These are phyloP conservation scores for Westerdykella ornata DNA, from an alignment of 2,329 filamentous ascomycete genomes.

Conservation along the genomic window DNA sequence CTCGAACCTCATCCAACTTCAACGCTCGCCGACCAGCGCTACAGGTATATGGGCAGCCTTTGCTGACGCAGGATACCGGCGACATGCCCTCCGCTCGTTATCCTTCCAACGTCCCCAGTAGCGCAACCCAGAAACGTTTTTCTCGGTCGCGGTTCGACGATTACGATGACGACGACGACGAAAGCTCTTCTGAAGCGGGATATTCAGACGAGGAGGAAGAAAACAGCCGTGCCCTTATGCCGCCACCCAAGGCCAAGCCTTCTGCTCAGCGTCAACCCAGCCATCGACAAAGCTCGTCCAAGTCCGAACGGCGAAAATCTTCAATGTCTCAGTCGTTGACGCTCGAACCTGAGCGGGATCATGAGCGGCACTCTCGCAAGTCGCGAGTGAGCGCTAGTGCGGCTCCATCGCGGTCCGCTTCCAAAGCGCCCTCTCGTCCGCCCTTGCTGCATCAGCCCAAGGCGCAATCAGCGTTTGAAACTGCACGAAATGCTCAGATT, in stretches of 20 bases:
- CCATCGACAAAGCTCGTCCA: slow-evolving; percentile 17
- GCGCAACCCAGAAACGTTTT: slow-evolving; percentile 8
- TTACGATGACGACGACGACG: slow-evolving; percentile 13
- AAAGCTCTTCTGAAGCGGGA: too few relatives aligned
- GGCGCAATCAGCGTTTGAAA: slow-evolving; percentile 25
- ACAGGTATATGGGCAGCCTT: slow-evolving; percentile 10
- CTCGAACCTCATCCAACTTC: slow-evolving; percentile 19
- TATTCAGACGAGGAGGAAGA: slow-evolving; percentile 12
- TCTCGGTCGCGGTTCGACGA: slow-evolving; percentile 8
- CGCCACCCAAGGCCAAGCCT: slow-evolving; percentile 15
- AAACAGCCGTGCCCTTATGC: slow-evolving; percentile 20
- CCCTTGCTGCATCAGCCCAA: slow-evolving; percentile 31
- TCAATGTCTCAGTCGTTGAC: slow-evolving; percentile 11
- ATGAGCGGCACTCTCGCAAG: slow-evolving; percentile 13
- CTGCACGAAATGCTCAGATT: slow-evolving; percentile 16
- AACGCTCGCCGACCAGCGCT: slow-evolving; percentile 12
- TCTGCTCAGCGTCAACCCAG: slow-evolving; percentile 1
- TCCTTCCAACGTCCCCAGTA: slow-evolving; percentile 2
- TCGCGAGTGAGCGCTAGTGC: slow-evolving; percentile 10
- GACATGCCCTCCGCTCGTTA: slow-evolving; percentile 27
- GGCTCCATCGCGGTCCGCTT: slow-evolving; percentile 17
- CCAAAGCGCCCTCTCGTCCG: slow-evolving; percentile 22
- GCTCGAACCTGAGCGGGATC: slow-evolving; percentile 8
- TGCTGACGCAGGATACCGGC: slow-evolving; percentile 21
- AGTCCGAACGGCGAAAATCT: slow-evolving; percentile 4